A percentile compares a stretch with the other conserved stretches of the same genome.
Evolutionary conservation across 805 yeast genomes (phyloP).

Genomic region (Yarrowia sp.): DNA sequence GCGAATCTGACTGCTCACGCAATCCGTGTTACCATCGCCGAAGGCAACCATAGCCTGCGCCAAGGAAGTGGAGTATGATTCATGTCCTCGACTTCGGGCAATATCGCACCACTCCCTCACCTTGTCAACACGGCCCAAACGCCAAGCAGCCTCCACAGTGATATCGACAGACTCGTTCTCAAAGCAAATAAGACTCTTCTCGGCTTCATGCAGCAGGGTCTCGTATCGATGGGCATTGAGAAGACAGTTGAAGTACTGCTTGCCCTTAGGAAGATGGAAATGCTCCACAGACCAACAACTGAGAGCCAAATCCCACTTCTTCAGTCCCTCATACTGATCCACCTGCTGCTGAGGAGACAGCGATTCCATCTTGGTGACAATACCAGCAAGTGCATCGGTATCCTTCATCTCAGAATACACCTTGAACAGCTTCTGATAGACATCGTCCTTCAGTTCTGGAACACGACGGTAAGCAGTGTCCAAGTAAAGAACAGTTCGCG

Average conservation of each 20-base stretch:
- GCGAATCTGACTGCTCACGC: constrained; percentile 44
- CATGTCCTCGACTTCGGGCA: constrained; percentile 36
- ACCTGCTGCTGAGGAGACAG: constrained; percentile 72
- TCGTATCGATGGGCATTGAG: constrained; percentile 75
- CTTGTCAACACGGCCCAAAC: constrained; percentile 53
- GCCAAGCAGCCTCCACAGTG: constrained; percentile 72
- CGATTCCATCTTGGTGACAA: constrained; percentile 61
- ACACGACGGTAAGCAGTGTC: constrained; percentile 45
- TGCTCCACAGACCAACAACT: constrained; percentile 67
- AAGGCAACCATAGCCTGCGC: constrained; percentile 54
- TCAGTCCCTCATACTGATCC: constrained; percentile 76
- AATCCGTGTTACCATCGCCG: constrained; percentile 40
- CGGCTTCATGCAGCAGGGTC: constrained; percentile 55
- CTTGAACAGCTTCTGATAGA: constrained; percentile 48
- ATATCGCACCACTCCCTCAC: constrained; percentile 58
- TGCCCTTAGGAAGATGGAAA: constrained; percentile 44
- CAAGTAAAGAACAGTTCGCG: constrained; percentile 78
- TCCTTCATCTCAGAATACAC: constrained; percentile 89
- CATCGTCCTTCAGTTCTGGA: constrained; percentile 1
- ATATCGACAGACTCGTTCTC: constrained; percentile 45
- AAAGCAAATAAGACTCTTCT: constrained; percentile 35
- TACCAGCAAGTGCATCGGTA: constrained; percentile 85
- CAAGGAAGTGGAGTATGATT: constrained; percentile 58
- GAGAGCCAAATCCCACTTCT: constrained; percentile 83
- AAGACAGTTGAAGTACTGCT: constrained; percentile 60